Conservation (phyloP, 2,329 filamentous ascomycete genomes). For the Lecanoromycetidae sp. region DNA sequence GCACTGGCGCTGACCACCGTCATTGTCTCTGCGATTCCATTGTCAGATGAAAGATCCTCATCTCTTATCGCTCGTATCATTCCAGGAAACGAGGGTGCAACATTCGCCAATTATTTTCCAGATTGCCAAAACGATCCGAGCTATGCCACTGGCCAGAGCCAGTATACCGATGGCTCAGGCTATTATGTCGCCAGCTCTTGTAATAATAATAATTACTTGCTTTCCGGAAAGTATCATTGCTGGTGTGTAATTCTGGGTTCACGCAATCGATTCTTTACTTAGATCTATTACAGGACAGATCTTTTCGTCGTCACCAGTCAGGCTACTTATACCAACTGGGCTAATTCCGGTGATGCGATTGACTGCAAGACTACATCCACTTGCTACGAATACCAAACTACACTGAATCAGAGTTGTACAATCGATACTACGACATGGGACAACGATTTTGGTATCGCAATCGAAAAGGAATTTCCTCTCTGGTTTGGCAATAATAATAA, state of each 20-base stretch:
- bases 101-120: conserved; percentile 3
- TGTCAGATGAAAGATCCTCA: too few species aligned
- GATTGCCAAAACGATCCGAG: conserved; percentile 2
- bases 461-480: conserved; percentile 6
- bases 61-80: too few species aligned
- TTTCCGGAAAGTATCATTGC: too few species aligned
- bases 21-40: too few species aligned
- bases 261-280: too few species aligned
- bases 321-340: conserved; percentile 22
- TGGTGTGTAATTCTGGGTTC: background rate
- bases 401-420: background rate
- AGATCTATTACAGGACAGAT: conserved; percentile 42
- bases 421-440: conserved; percentile 9
- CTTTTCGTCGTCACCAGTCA: conserved; percentile 29
- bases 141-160: background rate
- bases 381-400: background rate
- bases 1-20: too few species aligned
- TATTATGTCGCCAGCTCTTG: conserved; percentile 2
- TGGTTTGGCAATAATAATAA: conserved; percentile 2
- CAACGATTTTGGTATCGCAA: background rate
- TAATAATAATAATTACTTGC: too few species aligned
- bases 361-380: conserved; percentile 3
- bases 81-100: too few species aligned
- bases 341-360: background rate
- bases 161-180: background rate